Evolutionary conservation across 2,329 filamentous ascomycete species (phyloP).

Genomic region (Penicillium palitans): DNA sequence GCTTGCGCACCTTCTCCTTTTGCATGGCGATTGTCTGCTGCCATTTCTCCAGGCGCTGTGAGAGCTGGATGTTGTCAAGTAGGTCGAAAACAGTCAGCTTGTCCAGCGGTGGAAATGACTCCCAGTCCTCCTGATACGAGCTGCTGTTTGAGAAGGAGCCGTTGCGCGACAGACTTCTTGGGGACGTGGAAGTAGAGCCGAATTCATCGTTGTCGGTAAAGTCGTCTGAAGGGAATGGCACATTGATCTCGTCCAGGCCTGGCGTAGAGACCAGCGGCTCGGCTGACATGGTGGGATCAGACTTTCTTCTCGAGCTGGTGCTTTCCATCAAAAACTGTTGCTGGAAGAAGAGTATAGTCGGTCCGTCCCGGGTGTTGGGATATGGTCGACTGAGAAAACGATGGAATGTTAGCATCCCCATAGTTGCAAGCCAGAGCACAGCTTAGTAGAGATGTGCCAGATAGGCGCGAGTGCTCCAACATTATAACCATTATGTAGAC

Average conservation of each 20-base stretch:
- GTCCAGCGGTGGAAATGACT: conserved; percentile 82
- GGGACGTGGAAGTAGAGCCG: conserved; percentile 32
- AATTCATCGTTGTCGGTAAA: conserved; percentile 29
- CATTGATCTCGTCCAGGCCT: conserved; percentile 28
- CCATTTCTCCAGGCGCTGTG: conserved; percentile 86
- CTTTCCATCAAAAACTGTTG: conserved; percentile 40
- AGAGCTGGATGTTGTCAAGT: conserved; percentile 86
- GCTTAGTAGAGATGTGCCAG: not conserved
- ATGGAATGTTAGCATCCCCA: conserved; percentile 42
- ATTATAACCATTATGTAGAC: not conserved
- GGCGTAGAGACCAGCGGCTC: conserved; percentile 30
- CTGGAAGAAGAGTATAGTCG: conserved; percentile 40
- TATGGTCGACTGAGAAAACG: conserved; percentile 42
- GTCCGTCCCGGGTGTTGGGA: conserved; percentile 35
- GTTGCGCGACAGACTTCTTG: conserved; percentile 64
- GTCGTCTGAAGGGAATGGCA: conserved; percentile 31
- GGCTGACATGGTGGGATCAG: conserved; percentile 22
- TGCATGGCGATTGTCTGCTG: conserved; percentile 80
- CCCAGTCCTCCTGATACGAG: conserved; percentile 86
- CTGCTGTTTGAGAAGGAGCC: conserved; percentile 80
- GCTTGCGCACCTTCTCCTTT: conserved; percentile 79
- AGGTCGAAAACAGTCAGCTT: conserved; percentile 89
- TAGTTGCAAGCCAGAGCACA: conserved; percentile 17
- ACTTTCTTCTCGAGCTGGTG: conserved; percentile 24
- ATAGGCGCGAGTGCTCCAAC: not conserved